Conservation (phyloP, 2,329 filamentous ascomycete genomes). For the Colletotrichum phormii region DNA sequence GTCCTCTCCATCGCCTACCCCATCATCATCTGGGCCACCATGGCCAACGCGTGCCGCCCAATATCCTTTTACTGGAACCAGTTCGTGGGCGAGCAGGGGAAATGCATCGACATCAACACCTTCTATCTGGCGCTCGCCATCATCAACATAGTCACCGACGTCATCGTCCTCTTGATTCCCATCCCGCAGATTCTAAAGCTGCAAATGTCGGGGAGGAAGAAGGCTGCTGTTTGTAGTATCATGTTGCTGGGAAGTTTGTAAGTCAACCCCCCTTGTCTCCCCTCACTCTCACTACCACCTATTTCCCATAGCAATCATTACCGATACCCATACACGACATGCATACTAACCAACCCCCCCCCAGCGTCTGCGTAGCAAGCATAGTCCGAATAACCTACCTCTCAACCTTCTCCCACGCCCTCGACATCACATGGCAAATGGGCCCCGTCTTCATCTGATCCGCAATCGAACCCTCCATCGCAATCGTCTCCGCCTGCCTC, state of each 20-base stretch:
- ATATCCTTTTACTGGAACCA: slow-evolving; percentile 35
- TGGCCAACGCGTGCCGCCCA: slow-evolving; percentile 29
- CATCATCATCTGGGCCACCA: slow-evolving; percentile 31
- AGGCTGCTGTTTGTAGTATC: slow-evolving; percentile 30
- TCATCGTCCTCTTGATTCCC: slow-evolving; percentile 31
- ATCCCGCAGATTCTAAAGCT: slow-evolving; percentile 33
- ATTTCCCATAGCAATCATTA: no score
- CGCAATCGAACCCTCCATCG: slow-evolving; percentile 52
- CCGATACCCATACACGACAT: no score
- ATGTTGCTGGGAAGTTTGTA: slow-evolving; percentile 34
- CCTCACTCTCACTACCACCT: no score
- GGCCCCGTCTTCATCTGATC: slow-evolving; percentile 48
- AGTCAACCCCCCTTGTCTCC: neutral
- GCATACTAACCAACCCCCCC: neutral
- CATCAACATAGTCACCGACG: slow-evolving; percentile 34
- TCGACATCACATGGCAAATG: slow-evolving; percentile 34
- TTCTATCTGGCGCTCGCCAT: slow-evolving; percentile 31
- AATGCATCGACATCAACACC: slow-evolving; percentile 19
- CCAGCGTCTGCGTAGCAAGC: slow-evolving; percentile 29
- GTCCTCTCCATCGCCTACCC: slow-evolving; percentile 27
- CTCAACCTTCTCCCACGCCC: slow-evolving; percentile 16
- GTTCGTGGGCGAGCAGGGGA: slow-evolving; percentile 19
- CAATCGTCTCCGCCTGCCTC: slow-evolving; percentile 53
- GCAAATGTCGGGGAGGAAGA: slow-evolving; percentile 31
- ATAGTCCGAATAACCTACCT: slow-evolving; percentile 25